Evolutionary conservation across 495 filamentous ascomycete genomes (phyloP), one percentile per base, ranked within the genome.

Genomic region (Neurospora discreta): DNA sequence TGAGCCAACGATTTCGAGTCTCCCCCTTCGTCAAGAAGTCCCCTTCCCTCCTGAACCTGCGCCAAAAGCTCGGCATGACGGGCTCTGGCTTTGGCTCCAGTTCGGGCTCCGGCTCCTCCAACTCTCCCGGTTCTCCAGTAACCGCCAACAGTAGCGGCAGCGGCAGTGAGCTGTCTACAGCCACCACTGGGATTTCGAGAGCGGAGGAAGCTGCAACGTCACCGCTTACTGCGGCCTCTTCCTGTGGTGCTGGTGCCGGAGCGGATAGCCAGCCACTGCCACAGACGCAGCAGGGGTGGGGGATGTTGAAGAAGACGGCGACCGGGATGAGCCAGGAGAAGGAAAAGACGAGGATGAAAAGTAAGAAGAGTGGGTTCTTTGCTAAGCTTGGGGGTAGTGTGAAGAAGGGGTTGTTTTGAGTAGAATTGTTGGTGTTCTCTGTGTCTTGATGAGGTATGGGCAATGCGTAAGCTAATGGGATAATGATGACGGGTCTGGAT

Each of bases 211-310:
- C 15, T 16, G 52, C 26, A 33, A 33, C 52, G 26, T 60, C 52
- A 33, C 52, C 52, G 13, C 52, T 60, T 60, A 60, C 26, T 60
- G 26, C 52, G 13, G 52, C 52, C 1, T 60, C 52, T 8, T 60
- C 52, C 16, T 52, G 46, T 15, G 20, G 46, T 52, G 20, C 46
- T 26, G 46, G 46, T 26, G 13, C 52, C 30, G 52, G 11, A 7
- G 26, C 52, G 52, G 26, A 60, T 30, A 60, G 33, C 3, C 52
- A 16, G 7, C 26, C 23, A 78, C 78, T 78, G 72, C 36, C 23
- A 78, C 78, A 78, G 72, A 68, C 81, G 65, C 73, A 71, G 72
- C 43, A 65, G 70, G 39, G 74, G 68, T 26, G 74, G 70, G 39
- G 73, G 70, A 20, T 74, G 43, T 11, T 13, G 20, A 52, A 26